Base-by-base conservation (phyloP, 495 filamentous ascomycete genomes). In the Penicillium robsamsonii region DNA sequence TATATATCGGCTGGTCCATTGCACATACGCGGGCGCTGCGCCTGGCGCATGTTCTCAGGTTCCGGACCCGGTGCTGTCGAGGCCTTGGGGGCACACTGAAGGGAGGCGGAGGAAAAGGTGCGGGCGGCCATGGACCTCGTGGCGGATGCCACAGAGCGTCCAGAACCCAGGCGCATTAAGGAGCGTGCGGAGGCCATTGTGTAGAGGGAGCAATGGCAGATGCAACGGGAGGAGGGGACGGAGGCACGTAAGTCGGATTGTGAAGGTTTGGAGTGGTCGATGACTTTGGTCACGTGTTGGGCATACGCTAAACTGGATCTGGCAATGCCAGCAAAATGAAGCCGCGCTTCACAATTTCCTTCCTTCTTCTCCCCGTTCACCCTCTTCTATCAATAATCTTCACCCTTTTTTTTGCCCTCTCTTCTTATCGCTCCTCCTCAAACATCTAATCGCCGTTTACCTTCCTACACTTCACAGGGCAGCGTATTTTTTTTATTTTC, bases 1-100 rank as follows among this genome's bases (percentile, higher is more conserved):
- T 12, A 53, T 25, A 0, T n/a, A 35, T 29, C n/a, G 42, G 30
- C 20, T 50, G n/a, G 27, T 55, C 45, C 31, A 18, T 51, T 56
- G 53, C 40, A 79, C 82, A 56, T 76, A 87, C 84, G 79, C 59
- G 78, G 85, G 73, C 74, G 84, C 76, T 74, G 76, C 48, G 79
- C 88, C 58, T 79, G 77, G 66, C 85, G 83, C 76, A 88, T 81
- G 73, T 93, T 93, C 25, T 85, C 81, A 40, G 68, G 64, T 57
- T 80, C 75, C 53, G 71, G 64, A 40, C 57, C 62, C 53, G 61
- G 62, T 56, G 50, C 54, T 62, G 66, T 71, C 43, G 68, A 73
- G 35, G 81, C 77, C 70, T 81, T 81, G 59, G 83, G 79, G 50
- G 84, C 82, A 65, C 73, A 67, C 58, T 73, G 79, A 58, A 79